A percentile compares a stretch with the other conserved stretches of the same genome.
phyloP scores from a whole-genome alignment of 1,284 basidiomycete genomes.

The Neotropicomus parvogracilis region DNA sequence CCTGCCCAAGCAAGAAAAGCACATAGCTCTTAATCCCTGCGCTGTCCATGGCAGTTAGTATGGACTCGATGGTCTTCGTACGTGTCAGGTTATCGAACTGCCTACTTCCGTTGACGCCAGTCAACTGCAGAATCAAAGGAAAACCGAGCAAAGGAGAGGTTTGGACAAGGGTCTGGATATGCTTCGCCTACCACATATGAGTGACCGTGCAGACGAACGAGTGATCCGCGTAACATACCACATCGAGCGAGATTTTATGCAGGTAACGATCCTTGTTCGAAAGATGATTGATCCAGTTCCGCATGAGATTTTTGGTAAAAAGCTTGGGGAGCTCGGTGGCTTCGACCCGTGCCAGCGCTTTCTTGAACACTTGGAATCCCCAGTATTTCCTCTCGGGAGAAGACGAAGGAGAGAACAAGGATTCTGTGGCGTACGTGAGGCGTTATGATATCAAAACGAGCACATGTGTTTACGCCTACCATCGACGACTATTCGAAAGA shows the following conservation, averaged over 20 bases:
- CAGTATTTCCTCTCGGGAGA: slow-evolving; percentile 91
- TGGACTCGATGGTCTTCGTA: slow-evolving; percentile 89
- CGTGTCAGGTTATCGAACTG: slow-evolving; percentile 92
- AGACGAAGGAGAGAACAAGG: slow-evolving; percentile 79
- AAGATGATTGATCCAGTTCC: slow-evolving; percentile 94
- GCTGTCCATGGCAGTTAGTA: slow-evolving; percentile 73
- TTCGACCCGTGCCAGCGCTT: slow-evolving; percentile 68
- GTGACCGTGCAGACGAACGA: not conserved
- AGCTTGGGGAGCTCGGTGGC: slow-evolving; percentile 75
- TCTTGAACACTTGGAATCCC: slow-evolving; percentile 92
- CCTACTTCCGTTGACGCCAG: slow-evolving; percentile 80
- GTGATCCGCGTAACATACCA: slow-evolving; percentile 46
- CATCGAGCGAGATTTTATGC: slow-evolving; percentile 82
- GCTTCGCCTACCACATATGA: slow-evolving; percentile 50
- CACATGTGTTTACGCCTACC: slow-evolving; percentile 48
- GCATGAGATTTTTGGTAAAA: slow-evolving; percentile 95
- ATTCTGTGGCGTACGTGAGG: slow-evolving; percentile 52
- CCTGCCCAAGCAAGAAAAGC: slow-evolving; percentile 62
- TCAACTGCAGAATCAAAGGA: slow-evolving; percentile 81
- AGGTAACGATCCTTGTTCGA: slow-evolving; percentile 84
- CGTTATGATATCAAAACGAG: not conserved
- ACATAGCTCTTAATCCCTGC: slow-evolving; percentile 81
- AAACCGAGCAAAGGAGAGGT: slow-evolving; percentile 80
- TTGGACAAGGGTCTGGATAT: slow-evolving; percentile 74
- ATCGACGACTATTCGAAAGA: slow-evolving; percentile 88